A percentile compares a stretch with the other conserved stretches of the same genome.
Conservation (phyloP, 495 filamentous ascomycete species). For the Lophiotrema nucula region DNA sequence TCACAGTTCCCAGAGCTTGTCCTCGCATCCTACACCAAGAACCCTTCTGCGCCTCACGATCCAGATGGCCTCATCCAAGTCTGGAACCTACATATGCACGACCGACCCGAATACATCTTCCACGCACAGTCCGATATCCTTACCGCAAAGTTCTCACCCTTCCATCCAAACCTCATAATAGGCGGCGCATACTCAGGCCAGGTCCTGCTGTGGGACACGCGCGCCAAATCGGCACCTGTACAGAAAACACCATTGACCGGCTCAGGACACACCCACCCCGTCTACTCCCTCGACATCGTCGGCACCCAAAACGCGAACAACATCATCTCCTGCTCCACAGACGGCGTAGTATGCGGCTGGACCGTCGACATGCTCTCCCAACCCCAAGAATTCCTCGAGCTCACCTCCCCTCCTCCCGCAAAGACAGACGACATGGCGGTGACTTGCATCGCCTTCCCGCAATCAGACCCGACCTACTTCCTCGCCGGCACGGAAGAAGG, state of each 20-base stretch:
- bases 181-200: slow-evolving; percentile 95
- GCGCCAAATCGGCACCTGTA: slow-evolving; percentile 75
- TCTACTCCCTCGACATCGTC: slow-evolving; percentile 92
- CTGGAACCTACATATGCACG: slow-evolving; percentile 93
- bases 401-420: slow-evolving; percentile 78
- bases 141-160: slow-evolving; percentile 93
- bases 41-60: slow-evolving; percentile 90
- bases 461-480: slow-evolving; percentile 95
- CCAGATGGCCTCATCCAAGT: slow-evolving; percentile 92
- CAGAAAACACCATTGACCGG: slow-evolving; percentile 95
- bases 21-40: slow-evolving; percentile 93
- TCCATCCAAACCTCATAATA: slow-evolving; percentile 92
- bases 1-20: slow-evolving; percentile 83
- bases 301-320: slow-evolving; percentile 99
- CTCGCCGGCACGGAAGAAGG: slow-evolving; percentile 96
- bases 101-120: slow-evolving; percentile 92
- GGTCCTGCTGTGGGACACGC: slow-evolving; percentile 97
- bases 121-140: slow-evolving; percentile 95
- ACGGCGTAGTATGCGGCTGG: slow-evolving; percentile 96
- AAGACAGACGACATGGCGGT: slow-evolving; percentile 95
- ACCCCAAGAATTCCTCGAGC: slow-evolving; percentile 86
- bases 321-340: slow-evolving; percentile 92
- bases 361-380: slow-evolving; percentile 94
- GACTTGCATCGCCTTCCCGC: slow-evolving; percentile 93
- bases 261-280: slow-evolving; percentile 88